phyloP scores from a whole-genome alignment of 805 yeast genomes.

The Yamadazyma sp. region DNA sequence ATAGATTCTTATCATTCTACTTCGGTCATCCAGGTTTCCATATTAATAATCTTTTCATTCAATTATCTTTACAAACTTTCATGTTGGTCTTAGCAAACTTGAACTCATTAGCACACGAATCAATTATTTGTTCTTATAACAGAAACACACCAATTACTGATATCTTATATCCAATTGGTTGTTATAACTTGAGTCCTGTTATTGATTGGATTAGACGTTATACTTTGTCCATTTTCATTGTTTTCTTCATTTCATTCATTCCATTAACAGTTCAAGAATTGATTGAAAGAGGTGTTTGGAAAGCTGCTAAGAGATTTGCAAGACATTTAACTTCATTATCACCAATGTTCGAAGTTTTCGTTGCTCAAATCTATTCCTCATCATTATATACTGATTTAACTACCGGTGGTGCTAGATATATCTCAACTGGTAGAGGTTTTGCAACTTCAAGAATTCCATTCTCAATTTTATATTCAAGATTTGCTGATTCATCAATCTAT shows the following conservation, averaged over 20 bases:
- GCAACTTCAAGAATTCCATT: slow-evolving; percentile 73
- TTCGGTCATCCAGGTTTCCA: slow-evolving; percentile 89
- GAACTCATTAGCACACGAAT: slow-evolving; percentile 59
- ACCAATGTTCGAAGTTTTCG: slow-evolving; percentile 77
- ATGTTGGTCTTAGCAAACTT: slow-evolving; percentile 62
- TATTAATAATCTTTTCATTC: slow-evolving; percentile 71
- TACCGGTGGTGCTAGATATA: slow-evolving; percentile 78
- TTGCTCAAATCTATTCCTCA: slow-evolving; percentile 71
- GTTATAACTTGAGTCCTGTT: slow-evolving; percentile 68
- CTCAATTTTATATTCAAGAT: slow-evolving; percentile 61
- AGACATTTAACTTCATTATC: slow-evolving; percentile 71
- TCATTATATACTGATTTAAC: slow-evolving; percentile 65
- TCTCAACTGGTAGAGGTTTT: slow-evolving; percentile 80
- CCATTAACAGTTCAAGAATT: slow-evolving; percentile 77
- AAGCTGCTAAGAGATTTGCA: slow-evolving; percentile 57
- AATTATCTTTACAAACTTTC: slow-evolving; percentile 54
- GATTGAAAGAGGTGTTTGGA: slow-evolving; percentile 72
- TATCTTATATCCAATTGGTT: slow-evolving; percentile 62
- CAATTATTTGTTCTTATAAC: slow-evolving; percentile 60
- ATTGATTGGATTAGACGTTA: slow-evolving; percentile 73
- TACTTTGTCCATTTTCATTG: slow-evolving; percentile 69
- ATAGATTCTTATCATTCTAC: slow-evolving; percentile 74
- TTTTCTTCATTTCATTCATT: slow-evolving; percentile 69
- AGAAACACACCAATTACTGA: slow-evolving; percentile 59
- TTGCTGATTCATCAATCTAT: slow-evolving; percentile 76